Percentiles rank a stretch among this genome's conserved stretches.
Conservation (phyloP, 202 grass and related monocot genomes). For the Panicum hallii region DNA sequence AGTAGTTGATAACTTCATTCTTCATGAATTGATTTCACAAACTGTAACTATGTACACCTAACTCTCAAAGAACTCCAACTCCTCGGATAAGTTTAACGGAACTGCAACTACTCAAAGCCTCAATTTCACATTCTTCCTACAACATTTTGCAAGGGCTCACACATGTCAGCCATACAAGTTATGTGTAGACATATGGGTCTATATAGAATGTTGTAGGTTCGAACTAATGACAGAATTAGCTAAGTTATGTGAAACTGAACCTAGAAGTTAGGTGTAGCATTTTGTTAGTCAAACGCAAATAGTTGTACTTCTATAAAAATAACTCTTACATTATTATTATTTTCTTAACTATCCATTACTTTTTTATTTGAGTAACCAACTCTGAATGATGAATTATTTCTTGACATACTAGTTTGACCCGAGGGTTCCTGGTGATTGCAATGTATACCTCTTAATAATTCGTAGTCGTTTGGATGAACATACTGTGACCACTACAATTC, state of each 20-base stretch:
- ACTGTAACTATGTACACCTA: background rate
- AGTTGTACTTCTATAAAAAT: background rate
- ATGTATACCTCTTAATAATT: slow-evolving; percentile 1
- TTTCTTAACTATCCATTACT: background rate
- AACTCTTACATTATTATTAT: background rate
- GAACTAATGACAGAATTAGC: background rate
- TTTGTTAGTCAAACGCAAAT: background rate
- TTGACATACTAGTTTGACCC: background rate
- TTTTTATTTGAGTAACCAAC: background rate
- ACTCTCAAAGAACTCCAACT: background rate
- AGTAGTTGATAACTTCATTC: background rate
- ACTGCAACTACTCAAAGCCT: background rate
- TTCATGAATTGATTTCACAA: background rate
- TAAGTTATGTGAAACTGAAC: background rate
- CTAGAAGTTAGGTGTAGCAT: background rate
- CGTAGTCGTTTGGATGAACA: background rate
- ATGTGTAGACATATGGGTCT: background rate
- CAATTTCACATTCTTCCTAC: background rate
- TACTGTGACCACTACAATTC: background rate
- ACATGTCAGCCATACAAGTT: background rate
- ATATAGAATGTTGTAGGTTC: background rate
- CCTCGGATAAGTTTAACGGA: background rate
- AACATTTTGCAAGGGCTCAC: background rate
- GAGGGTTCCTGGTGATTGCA: background rate
- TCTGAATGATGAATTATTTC: background rate